phyloP scores from a whole-genome alignment of 2,329 filamentous ascomycete species.

The Sphaerulina vaccinii region DNA sequence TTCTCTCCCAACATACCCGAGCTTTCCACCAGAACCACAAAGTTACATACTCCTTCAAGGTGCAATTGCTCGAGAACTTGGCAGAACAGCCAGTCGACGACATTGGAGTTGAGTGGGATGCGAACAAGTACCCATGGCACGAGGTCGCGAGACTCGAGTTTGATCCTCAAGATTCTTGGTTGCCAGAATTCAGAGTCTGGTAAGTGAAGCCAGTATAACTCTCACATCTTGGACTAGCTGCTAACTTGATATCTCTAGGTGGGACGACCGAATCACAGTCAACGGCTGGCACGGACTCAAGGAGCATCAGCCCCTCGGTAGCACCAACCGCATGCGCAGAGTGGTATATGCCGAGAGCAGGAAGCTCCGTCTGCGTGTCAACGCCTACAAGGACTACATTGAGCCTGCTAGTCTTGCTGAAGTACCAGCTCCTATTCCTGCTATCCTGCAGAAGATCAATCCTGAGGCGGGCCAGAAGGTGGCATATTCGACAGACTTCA shows the following conservation, averaged over 20 bases:
- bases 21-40: constrained; percentile 37
- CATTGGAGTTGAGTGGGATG: constrained; percentile 37
- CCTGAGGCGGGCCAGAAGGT: constrained; percentile 28
- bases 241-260: constrained; percentile 13
- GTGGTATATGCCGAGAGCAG: constrained; percentile 45
- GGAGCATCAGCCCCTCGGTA: constrained; percentile 41
- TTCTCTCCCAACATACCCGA: constrained; percentile 35
- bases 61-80: constrained; percentile 37
- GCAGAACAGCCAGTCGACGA: constrained; percentile 39
- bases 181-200: constrained; percentile 43
- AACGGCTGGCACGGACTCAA: constrained; percentile 44
- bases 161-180: constrained; percentile 42
- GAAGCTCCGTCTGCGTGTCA: constrained; percentile 42
- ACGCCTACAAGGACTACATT: constrained; percentile 42
- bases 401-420: constrained; percentile 41
- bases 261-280: constrained; percentile 43
- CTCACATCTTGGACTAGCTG: background rate
- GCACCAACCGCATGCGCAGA: constrained; percentile 42
- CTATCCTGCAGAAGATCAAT: constrained; percentile 29
- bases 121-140: constrained; percentile 36
- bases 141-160: constrained; percentile 41
- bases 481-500: constrained; percentile 17
- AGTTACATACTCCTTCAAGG: constrained; percentile 38
- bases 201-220: background rate
- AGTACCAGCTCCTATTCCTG: constrained; percentile 38